phyloP scores from a whole-genome alignment of 345 rosid species.

The Passiflora organensis region DNA sequence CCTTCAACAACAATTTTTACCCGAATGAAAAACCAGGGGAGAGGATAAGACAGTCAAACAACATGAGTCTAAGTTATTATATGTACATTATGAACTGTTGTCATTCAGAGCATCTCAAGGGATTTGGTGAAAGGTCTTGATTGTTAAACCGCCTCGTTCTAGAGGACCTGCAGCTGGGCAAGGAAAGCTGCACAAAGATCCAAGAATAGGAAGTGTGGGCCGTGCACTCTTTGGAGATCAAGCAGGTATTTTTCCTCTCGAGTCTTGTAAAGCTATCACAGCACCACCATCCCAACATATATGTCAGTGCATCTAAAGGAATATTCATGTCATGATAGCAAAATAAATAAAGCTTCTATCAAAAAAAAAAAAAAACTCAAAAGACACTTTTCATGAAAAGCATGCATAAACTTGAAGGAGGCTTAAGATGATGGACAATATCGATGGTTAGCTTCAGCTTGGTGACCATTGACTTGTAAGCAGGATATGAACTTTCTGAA shows the following conservation, averaged over 20 bases:
- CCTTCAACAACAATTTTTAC: conserved; percentile 21
- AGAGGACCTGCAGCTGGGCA: conserved; percentile 74
- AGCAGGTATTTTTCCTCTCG: conserved; percentile 80
- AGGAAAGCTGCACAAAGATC: conserved; percentile 94
- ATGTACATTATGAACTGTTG: conserved; percentile 28
- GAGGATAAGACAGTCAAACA: not conserved
- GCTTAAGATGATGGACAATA: too few relatives aligned
- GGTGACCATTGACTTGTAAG: too few relatives aligned
- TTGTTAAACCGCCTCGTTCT: not conserved
- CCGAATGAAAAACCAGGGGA: conserved; percentile 32
- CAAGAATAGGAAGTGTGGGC: conserved; percentile 84
- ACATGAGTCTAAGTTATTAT: conserved; percentile 9
- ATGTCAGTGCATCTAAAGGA: not conserved
- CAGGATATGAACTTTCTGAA: too few relatives aligned
- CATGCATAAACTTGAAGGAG: too few relatives aligned
- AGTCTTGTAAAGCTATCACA: conserved; percentile 79
- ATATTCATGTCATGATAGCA: too few relatives aligned
- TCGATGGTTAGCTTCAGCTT: too few relatives aligned
- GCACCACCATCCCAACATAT: not conserved
- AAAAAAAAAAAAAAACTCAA: too few relatives aligned
- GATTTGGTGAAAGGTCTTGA: too few relatives aligned
- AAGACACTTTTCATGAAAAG: too few relatives aligned
- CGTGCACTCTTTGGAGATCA: conserved; percentile 78
- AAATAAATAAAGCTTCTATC: too few relatives aligned
- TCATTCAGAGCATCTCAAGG: conserved; percentile 14